These are phyloP conservation scores for Starmerella roubikii DNA, from an alignment of 805 yeast species.

Conservation along the genomic window DNA sequence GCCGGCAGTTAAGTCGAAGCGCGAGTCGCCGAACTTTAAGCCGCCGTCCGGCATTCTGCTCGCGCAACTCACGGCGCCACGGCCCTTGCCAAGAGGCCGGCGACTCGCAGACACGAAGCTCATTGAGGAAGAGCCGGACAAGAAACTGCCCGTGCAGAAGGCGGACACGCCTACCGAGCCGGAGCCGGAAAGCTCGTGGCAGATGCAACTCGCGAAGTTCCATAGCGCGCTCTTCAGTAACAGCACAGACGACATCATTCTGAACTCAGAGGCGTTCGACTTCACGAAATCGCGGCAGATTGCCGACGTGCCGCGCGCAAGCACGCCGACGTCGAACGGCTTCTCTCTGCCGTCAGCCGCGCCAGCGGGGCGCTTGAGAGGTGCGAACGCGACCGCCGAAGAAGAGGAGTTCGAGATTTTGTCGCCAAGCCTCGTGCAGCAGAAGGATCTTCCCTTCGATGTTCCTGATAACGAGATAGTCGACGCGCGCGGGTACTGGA, in stretches of 20 bases:
- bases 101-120: not conserved
- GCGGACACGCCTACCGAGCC: not conserved
- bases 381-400: not conserved
- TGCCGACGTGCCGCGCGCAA: not conserved
- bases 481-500: constrained; percentile 74
- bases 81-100: constrained; percentile 4
- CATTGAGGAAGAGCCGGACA: not conserved
- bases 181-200: constrained; percentile 2
- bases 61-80: constrained; percentile 15
- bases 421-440: constrained; percentile 1
- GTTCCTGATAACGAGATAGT: constrained; percentile 32
- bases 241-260: constrained; percentile 51
- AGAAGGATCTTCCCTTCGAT: not conserved
- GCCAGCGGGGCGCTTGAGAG: too few relatives aligned
- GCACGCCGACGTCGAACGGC: constrained; percentile 13
- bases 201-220: constrained; percentile 8
- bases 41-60: constrained; percentile 15
- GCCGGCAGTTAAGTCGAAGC: constrained; percentile 5
- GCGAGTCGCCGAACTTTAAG: constrained; percentile 7
- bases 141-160: not conserved
- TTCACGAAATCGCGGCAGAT: constrained; percentile 3
- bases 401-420: not conserved
- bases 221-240: constrained; percentile 28
- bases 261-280: constrained; percentile 57
- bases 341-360: too few relatives aligned